Evolutionary conservation across 768 basidiomycete species (phyloP).

Genomic region (Collybia nuda): DNA sequence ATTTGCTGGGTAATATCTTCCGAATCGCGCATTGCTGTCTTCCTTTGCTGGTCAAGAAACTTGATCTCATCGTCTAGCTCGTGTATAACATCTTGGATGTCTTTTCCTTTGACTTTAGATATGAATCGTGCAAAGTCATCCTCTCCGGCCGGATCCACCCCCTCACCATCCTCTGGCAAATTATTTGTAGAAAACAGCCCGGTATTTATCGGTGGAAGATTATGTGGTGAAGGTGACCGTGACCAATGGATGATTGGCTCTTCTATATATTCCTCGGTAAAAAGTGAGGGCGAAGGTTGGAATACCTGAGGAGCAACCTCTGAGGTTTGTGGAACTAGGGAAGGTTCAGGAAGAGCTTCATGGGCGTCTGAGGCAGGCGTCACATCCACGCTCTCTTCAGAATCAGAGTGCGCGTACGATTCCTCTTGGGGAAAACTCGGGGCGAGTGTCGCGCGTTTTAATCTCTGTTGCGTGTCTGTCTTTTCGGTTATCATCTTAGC

Average conservation of each 20-base stretch:
- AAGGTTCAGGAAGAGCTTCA: not conserved
- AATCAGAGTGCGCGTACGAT: conserved; percentile 9
- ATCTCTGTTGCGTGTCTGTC: not conserved
- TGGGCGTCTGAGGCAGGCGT: not conserved
- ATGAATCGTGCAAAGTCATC: conserved; percentile 92
- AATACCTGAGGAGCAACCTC: not conserved
- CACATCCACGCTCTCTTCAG: conserved; percentile 45
- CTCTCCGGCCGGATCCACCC: conserved; percentile 78
- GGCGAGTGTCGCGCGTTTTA: not conserved
- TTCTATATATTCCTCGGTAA: conserved; percentile 11
- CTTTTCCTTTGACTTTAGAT: conserved; percentile 85
- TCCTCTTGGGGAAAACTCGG: not conserved
- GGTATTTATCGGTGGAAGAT: conserved; percentile 12
- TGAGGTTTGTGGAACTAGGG: not conserved
- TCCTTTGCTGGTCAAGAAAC: conserved; percentile 77
- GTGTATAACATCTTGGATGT: conserved; percentile 74
- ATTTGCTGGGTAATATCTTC: conserved; percentile 96
- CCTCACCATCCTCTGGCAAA: conserved; percentile 54
- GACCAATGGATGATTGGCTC: conserved; percentile 28
- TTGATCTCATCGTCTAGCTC: conserved; percentile 95
- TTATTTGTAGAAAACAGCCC: conserved; percentile 19
- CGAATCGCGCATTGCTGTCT: conserved; percentile 88
- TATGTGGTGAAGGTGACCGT: conserved; percentile 31
- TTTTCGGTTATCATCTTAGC: not conserved
- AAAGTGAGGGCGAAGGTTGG: conserved; percentile 18